A percentile compares a stretch with the other conserved stretches of the same genome.
phyloP scores from a whole-genome alignment of 2,329 filamentous ascomycete genomes.

The Neophaeococcomyces mojaviensis region DNA sequence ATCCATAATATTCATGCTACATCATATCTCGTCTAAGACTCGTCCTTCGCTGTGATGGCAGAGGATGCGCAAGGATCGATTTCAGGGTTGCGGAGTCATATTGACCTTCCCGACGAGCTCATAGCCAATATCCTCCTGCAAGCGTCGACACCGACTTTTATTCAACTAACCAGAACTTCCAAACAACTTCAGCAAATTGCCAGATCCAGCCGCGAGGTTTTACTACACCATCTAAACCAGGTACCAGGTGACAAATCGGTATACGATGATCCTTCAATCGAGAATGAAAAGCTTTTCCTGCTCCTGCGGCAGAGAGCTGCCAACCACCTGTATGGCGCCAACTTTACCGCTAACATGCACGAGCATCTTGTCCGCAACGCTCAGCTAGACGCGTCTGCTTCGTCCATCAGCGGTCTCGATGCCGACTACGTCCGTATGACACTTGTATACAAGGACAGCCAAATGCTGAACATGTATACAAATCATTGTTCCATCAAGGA shows the following conservation, averaged over 20 bases:
- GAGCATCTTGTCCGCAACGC: constrained; percentile 24
- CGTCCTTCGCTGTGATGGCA: neutral
- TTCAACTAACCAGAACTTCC: constrained; percentile 33
- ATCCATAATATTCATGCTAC: no score
- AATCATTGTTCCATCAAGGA: constrained; percentile 7
- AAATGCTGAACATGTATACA: constrained; percentile 26
- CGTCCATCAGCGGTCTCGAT: constrained; percentile 21
- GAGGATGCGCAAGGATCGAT: neutral
- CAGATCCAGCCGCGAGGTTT: constrained; percentile 27
- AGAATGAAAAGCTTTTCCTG: constrained; percentile 26
- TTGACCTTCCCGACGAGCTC: constrained; percentile 33
- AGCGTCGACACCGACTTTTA: constrained; percentile 29
- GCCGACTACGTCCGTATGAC: constrained; percentile 20
- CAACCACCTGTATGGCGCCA: constrained; percentile 30
- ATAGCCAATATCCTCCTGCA: constrained; percentile 32
- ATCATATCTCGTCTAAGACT: neutral
- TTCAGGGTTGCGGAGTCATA: neutral
- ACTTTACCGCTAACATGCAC: constrained; percentile 27
- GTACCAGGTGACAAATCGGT: constrained; percentile 28
- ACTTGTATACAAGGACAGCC: constrained; percentile 27
- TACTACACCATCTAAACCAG: constrained; percentile 30
- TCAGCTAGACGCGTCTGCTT: constrained; percentile 30
- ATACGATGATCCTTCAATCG: constrained; percentile 13
- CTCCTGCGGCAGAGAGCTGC: constrained; percentile 27
- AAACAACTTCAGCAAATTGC: constrained; percentile 31